Base-by-base conservation (phyloP, 2,329 filamentous ascomycete species). In the Colletotrichum acutatum region DNA sequence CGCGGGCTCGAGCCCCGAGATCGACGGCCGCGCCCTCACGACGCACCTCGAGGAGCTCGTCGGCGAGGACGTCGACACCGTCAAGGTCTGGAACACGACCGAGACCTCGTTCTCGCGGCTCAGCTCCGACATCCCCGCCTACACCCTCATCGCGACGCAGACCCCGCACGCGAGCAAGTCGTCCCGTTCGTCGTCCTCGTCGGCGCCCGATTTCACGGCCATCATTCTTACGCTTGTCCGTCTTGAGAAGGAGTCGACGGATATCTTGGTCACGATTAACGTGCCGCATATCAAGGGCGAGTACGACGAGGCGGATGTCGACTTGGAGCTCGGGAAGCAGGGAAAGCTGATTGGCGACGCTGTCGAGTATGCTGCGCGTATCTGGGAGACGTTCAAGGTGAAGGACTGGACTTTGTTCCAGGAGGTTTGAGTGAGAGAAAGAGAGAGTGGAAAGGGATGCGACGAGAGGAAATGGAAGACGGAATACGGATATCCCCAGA, bases 221-320 rank as follows among this genome's bases (percentile, higher is more conserved):
- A 92, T 97, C 72, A 90, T 95, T 76, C 87, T 97, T 76, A 90
- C 94, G 19, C 86, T 98, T 53, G 84, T 98, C 69, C 89, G 96
- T 19, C 86, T 98, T 59, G 92, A 92, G 82, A 88, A 90, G 78
- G 88, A 95, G 79, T 87, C 86, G 70, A 96, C 95, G 1, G 96
- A 98, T 82, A 84, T 98, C 52, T 85, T 98, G 59, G 90, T 98
- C 74, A 94, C 94, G 53, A 90, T 98, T 79, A 98, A 98, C 82
- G 93, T 97, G 60, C 96, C 95, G 32, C 93, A 97, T 79, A 92
- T 95, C 76, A 88, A 90, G 77, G 92, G 92, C 74, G 90, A 93
- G 81, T 95, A 95, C 80, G 87, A 91, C 77, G 90, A 91, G 81
- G 91, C 92, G 9, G 91, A 94, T 37, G 90, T 96, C 19, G 90